Evolutionary conservation across 2,329 filamentous ascomycete genomes (phyloP).

Genomic region (Laburnicola sp.): DNA sequence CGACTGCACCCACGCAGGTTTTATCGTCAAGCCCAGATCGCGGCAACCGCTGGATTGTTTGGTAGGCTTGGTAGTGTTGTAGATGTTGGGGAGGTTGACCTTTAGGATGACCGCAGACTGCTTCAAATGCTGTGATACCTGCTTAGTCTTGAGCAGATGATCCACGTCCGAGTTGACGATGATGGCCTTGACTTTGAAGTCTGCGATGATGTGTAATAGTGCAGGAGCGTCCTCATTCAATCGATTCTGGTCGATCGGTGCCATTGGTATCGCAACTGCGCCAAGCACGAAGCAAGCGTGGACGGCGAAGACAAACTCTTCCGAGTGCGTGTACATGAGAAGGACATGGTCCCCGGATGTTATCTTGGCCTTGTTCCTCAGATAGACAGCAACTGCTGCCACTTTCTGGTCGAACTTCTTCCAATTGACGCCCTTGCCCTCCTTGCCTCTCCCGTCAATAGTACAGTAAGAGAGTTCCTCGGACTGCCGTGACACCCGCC

Average conservation of each 20-base stretch:
- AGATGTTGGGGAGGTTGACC: slow-evolving; percentile 74
- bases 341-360: slow-evolving; percentile 86
- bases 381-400: slow-evolving; percentile 87
- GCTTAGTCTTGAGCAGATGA: slow-evolving; percentile 87
- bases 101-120: slow-evolving; percentile 92
- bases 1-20: slow-evolving; percentile 83
- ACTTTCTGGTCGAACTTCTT: slow-evolving; percentile 98
- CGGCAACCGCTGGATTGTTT: slow-evolving; percentile 91
- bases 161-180: slow-evolving; percentile 95
- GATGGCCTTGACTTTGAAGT: slow-evolving; percentile 90
- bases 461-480: slow-evolving; percentile 96
- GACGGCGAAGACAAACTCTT: slow-evolving; percentile 92
- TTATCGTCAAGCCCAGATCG: slow-evolving; percentile 82
- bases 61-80: slow-evolving; percentile 91
- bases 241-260: slow-evolving; percentile 91
- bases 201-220: slow-evolving; percentile 85
- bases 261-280: slow-evolving; percentile 83
- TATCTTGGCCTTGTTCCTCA: slow-evolving; percentile 95
- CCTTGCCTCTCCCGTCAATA: slow-evolving; percentile 89
- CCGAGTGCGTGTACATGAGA: slow-evolving; percentile 98
- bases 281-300: slow-evolving; percentile 95
- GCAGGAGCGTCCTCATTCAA: slow-evolving; percentile 94
- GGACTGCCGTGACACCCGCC: slow-evolving; percentile 90
- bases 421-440: slow-evolving; percentile 97
- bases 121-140: slow-evolving; percentile 91